These are phyloP conservation scores for Austroboletus eburneus DNA, from an alignment of 768 basidiomycete species.

Conservation along the genomic window DNA sequence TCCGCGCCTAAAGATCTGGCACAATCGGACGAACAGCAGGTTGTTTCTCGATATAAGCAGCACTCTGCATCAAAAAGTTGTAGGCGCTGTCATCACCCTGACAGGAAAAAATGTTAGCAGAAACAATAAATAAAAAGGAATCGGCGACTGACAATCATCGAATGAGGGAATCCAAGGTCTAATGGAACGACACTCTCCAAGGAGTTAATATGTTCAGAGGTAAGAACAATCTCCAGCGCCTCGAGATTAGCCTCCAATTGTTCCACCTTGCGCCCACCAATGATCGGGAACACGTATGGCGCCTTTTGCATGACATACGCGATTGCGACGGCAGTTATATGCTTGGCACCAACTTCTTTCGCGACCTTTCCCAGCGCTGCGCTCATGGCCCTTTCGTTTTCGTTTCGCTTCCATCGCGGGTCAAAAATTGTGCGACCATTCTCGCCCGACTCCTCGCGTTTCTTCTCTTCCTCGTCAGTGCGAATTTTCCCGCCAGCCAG, in stretches of 20 bases:
- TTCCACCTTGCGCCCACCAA: too few relatives aligned
- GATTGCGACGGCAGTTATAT: constrained; percentile 37
- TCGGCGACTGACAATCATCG: constrained; percentile 12
- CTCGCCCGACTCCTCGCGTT: too few relatives aligned
- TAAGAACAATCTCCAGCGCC: background rate
- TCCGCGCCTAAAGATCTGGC: constrained; percentile 4
- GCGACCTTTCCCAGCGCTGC: constrained; percentile 38
- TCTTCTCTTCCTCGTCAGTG: constrained; percentile 29
- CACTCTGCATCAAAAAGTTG: constrained; percentile 1
- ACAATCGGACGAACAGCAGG: constrained; percentile 4
- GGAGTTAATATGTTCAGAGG: background rate
- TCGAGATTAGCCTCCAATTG: too few relatives aligned
- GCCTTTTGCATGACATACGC: constrained; percentile 45
- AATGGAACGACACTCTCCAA: background rate
- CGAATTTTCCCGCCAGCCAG: constrained; percentile 27
- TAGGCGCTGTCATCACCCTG: constrained; percentile 28
- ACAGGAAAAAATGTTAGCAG: background rate
- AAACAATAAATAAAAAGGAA: background rate
- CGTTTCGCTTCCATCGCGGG: constrained; percentile 32
- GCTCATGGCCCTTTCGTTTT: constrained; percentile 30
- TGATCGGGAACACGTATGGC: too few relatives aligned
- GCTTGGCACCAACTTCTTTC: constrained; percentile 35
- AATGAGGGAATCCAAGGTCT: background rate
- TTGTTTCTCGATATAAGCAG: constrained; percentile 19
- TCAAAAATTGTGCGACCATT: constrained; percentile 22